Evolutionary conservation across 139 green algal genomes (phyloP).

Genomic region (Tetradesmus lagerheimii): DNA sequence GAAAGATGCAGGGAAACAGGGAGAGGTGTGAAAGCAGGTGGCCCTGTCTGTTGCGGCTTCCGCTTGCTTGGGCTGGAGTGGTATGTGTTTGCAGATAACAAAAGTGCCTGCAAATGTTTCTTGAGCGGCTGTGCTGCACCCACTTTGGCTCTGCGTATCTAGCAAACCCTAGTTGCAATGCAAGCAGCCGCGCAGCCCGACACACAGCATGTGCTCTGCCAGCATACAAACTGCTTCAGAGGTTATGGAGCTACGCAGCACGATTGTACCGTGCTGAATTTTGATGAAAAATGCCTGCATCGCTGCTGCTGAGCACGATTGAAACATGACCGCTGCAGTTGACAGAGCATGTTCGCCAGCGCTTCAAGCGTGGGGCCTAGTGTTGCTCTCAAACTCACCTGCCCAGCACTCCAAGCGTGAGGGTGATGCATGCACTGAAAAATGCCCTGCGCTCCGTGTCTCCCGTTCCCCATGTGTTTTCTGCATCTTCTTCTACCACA

Average conservation of each 20-base stretch:
- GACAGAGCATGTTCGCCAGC: neutral
- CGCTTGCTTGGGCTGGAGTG: neutral
- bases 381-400: slow-evolving; percentile 9
- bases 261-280: too few relatives aligned
- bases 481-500: slow-evolving; percentile 32
- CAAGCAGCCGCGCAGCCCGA: too few relatives aligned
- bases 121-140: too few relatives aligned
- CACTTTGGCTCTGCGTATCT: too few relatives aligned
- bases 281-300: neutral
- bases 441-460: slow-evolving; percentile 29
- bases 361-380: neutral
- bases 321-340: neutral
- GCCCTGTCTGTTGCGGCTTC: neutral
- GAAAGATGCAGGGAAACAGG: neutral
- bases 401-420: slow-evolving; percentile 40
- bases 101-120: too few relatives aligned
- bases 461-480: neutral
- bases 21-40: neutral
- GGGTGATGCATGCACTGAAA: slow-evolving; percentile 42
- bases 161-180: too few relatives aligned
- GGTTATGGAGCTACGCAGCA: too few relatives aligned
- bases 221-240: too few relatives aligned
- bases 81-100: too few relatives aligned
- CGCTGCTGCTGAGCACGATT: neutral
- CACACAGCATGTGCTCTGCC: too few relatives aligned